A percentile compares a stretch with the other conserved stretches of the same genome.
phyloP scores from a whole-genome alignment of 2,329 filamentous ascomycete genomes.

The Arthrobotrys pseudoclavata region DNA sequence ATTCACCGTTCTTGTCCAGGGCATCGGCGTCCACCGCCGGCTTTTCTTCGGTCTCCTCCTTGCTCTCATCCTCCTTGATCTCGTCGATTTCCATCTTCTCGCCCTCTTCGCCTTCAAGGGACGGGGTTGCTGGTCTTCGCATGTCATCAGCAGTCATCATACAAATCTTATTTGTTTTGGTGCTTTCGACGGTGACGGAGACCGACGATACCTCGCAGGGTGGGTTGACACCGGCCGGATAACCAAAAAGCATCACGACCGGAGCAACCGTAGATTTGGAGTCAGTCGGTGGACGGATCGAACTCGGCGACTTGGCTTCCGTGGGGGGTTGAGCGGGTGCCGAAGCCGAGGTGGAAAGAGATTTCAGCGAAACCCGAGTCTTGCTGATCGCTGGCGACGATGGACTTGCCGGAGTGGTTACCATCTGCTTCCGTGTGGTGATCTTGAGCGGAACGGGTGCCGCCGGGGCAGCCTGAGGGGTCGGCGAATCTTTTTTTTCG shows the following conservation, averaged over 20 bases:
- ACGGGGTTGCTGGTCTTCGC: slow-evolving; percentile 43
- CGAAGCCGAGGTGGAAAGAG: slow-evolving; percentile 28
- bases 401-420: slow-evolving; percentile 53
- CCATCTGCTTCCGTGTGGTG: slow-evolving; percentile 53
- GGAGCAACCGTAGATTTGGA: slow-evolving; percentile 40
- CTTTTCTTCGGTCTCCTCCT: slow-evolving; percentile 15
- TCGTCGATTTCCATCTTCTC: slow-evolving; percentile 53
- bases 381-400: slow-evolving; percentile 57
- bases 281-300: slow-evolving; percentile 23
- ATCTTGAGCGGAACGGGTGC: slow-evolving; percentile 51
- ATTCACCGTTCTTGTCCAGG: not conserved
- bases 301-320: slow-evolving; percentile 43
- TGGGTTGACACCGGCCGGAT: slow-evolving; percentile 56
- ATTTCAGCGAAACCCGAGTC: slow-evolving; percentile 54
- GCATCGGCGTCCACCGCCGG: slow-evolving; percentile 15
- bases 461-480: slow-evolving; percentile 15
- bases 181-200: slow-evolving; percentile 55
- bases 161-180: slow-evolving; percentile 54
- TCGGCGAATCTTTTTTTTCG: slow-evolving; percentile 45
- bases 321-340: slow-evolving; percentile 9
- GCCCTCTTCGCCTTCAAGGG: slow-evolving; percentile 35
- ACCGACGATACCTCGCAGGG: slow-evolving; percentile 53
- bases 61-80: slow-evolving; percentile 6
- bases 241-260: slow-evolving; percentile 57
- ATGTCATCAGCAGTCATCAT: slow-evolving; percentile 59